Base-by-base conservation (phyloP, 352 stramenopile genomes). In the Pythium oligandrum region DNA sequence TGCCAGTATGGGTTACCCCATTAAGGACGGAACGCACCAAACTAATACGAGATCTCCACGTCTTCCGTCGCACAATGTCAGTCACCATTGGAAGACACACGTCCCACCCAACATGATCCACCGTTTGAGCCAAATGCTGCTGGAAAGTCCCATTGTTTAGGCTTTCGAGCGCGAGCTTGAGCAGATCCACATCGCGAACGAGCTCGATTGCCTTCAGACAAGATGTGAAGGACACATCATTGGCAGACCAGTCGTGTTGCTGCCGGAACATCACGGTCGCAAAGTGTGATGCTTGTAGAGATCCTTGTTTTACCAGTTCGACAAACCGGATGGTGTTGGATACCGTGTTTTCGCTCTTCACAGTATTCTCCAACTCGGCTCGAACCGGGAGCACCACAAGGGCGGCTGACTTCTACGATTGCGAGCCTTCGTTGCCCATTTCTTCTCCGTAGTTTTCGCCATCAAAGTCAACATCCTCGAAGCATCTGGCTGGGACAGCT, bases 321-420 rank as follows among this genome's bases (percentile, higher is more conserved):
- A 51, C 53, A 49, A 49, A 65, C 47, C 57, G 57, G 37, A 32
- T 60, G 3, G 60, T 48, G 7, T 52, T 53, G 32, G 54, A 57
- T 11, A 55, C 44, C 53, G 61, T 57, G 11, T 44, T 42, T 1
- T 48, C 48, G 4, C 45, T 34, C 9, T 26, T 26, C 17, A 39
- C 56, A 1, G 45, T 58, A 39, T 63, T 49, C 44, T 46, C 10
- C 2, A 63, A 34, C 33, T 63, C 57, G 6, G 55, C 52, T 37
- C 40, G 40, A 2, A 59, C 26, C 12, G 51, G 51, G 45, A 49
- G 45, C 6, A 65, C 40, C 8, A 65, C 58, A 6, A 65, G 42
- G 7, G 58, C 58, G 0, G 58, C 52, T 1, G 58, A 57, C 17
- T 43, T 50, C 43, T 66, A 66, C 59, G 50, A 58, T 7, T 51